Evolutionary conservation across 495 filamentous ascomycete genomes (phyloP).

Genomic region (Umbilicaria muhlenbergii): DNA sequence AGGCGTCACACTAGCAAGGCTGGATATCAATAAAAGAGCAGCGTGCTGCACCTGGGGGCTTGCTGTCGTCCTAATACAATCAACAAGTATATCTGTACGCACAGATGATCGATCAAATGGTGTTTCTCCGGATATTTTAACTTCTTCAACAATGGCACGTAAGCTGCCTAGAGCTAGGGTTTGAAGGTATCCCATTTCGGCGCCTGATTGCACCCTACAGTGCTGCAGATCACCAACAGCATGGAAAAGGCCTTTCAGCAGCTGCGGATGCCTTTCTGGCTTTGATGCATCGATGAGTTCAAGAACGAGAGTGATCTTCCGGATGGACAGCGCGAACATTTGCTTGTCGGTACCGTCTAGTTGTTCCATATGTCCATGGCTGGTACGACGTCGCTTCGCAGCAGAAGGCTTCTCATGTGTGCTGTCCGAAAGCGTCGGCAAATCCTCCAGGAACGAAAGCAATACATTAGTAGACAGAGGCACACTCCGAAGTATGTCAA

Average conservation of each 20-base stretch:
- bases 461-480: constrained; percentile 57
- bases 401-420: constrained; percentile 47
- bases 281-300: constrained; percentile 70
- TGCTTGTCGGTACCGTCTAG: constrained; percentile 29
- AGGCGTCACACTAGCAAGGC: constrained; percentile 66
- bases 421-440: constrained; percentile 45
- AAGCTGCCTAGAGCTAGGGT: constrained; percentile 62
- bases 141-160: constrained; percentile 58
- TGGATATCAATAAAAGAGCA: constrained; percentile 76
- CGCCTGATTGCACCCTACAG: constrained; percentile 51
- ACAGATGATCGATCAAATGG: constrained; percentile 57
- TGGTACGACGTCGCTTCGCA: constrained; percentile 62
- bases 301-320: constrained; percentile 69
- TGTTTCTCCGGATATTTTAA: constrained; percentile 28
- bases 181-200: constrained; percentile 76
- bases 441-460: constrained; percentile 46
- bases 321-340: constrained; percentile 45
- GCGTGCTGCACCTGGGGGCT: constrained; percentile 85
- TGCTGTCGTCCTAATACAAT: constrained; percentile 75
- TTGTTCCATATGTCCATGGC: constrained; percentile 39
- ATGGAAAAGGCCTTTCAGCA: constrained; percentile 66
- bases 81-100: constrained; percentile 73
- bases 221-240: constrained; percentile 71
- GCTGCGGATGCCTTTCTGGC: constrained; percentile 50
- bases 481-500: constrained; percentile 51